These are phyloP conservation scores for Coniochaeta prunicola DNA, from an alignment of 2,329 filamentous ascomycete species.

Conservation along the genomic window DNA sequence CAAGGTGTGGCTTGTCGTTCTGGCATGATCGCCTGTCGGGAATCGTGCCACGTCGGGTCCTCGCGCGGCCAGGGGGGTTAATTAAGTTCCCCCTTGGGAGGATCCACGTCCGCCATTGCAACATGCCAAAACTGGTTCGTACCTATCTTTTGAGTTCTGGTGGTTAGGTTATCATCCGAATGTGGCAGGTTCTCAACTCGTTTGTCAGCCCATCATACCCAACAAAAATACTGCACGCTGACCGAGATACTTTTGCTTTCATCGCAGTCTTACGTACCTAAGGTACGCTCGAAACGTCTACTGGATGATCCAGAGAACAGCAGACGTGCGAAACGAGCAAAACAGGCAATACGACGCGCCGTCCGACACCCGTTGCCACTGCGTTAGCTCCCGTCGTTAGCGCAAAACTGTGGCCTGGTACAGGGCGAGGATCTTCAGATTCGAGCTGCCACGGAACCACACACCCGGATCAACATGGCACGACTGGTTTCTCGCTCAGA, in stretches of 20 bases:
- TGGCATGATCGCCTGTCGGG: conserved; percentile 14
- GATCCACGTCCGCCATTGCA: no score
- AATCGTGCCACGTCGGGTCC: conserved; percentile 1
- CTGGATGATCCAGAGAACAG: no score
- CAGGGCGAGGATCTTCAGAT: neutral
- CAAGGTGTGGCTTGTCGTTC: conserved; percentile 17
- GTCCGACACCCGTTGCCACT: neutral
- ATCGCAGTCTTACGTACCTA: no score
- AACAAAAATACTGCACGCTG: no score
- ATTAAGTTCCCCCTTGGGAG: neutral
- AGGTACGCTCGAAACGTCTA: no score
- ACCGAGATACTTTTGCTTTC: no score
- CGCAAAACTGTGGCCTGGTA: neutral
- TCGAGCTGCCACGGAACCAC: neutral
- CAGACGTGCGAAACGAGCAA: no score
- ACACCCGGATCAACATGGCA: neutral
- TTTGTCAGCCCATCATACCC: neutral
- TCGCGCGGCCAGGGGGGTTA: neutral
- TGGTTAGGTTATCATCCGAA: neutral
- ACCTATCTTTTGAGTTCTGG: no score
- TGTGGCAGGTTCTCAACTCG: neutral
- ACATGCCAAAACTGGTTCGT: neutral
- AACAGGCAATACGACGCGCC: no score
- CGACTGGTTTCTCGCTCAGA: no score
- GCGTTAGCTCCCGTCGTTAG: neutral